Evolutionary conservation across 2,329 filamentous ascomycete species (phyloP).

Genomic region (Lecanicillium sp.): DNA sequence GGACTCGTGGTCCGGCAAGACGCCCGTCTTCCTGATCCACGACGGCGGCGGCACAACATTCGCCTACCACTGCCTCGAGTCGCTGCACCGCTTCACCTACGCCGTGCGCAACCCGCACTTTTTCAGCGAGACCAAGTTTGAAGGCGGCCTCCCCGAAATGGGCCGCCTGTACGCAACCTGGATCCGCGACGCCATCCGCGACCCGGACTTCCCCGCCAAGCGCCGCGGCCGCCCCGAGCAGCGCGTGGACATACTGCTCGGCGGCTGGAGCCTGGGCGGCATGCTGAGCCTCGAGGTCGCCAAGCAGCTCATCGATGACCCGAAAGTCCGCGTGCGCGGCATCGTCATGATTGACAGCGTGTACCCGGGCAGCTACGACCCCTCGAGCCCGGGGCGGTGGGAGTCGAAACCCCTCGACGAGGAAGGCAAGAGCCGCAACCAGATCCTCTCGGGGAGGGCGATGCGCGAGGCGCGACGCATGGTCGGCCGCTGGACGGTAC

Average conservation of each 20-base stretch:
- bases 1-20: constrained; percentile 13
- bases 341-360: constrained; percentile 47
- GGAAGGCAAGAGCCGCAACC: constrained; percentile 25
- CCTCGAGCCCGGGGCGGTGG: background rate
- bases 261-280: constrained; percentile 50
- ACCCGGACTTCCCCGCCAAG: constrained; percentile 19
- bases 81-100: constrained; percentile 40
- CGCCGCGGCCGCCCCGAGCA: constrained; percentile 15
- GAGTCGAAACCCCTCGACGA: constrained; percentile 14
- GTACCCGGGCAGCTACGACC: constrained; percentile 21
- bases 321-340: constrained; percentile 33
- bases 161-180: constrained; percentile 39
- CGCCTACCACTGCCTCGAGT: constrained; percentile 46
- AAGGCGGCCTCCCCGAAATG: constrained; percentile 48
- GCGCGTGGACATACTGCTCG: constrained; percentile 35
- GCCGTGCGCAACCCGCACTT: constrained; percentile 50
- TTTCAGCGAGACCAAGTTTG: constrained; percentile 35
- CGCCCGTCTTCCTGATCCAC: constrained; percentile 50
- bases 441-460: constrained; percentile 26
- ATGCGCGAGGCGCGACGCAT: constrained; percentile 35
- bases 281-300: constrained; percentile 44
- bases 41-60: constrained; percentile 55
- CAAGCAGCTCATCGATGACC: constrained; percentile 29
- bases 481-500: constrained; percentile 32
- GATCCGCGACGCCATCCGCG: constrained; percentile 30